A percentile compares a stretch with the other conserved stretches of the same genome.
Evolutionary conservation across 2,329 filamentous ascomycete species (phyloP).

Genomic region (Sclerotinia nivalis): DNA sequence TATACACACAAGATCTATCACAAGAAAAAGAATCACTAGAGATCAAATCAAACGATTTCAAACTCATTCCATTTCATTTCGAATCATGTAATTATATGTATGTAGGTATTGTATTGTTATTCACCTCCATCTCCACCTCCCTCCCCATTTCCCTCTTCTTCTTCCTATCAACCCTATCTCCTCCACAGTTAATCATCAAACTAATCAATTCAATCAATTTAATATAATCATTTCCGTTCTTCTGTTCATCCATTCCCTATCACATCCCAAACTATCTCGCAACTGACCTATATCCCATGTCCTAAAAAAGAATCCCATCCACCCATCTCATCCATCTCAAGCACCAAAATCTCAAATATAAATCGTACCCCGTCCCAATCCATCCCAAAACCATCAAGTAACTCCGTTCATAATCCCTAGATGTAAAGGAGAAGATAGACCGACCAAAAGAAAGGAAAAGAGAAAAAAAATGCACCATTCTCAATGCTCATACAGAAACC

Average conservation of each 20-base stretch:
- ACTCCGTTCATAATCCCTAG: constrained; percentile 3
- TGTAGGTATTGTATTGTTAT: not conserved
- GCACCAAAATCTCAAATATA: not conserved
- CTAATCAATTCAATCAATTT: constrained; percentile 1
- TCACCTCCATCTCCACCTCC: not conserved
- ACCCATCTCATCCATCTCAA: not conserved
- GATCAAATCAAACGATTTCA: not conserved
- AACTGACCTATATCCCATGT: too few relatives aligned
- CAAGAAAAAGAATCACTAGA: too few relatives aligned
- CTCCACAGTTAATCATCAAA: not conserved
- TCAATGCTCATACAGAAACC: constrained; percentile 14
- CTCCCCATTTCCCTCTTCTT: too few relatives aligned
- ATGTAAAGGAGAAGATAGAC: constrained; percentile 1
- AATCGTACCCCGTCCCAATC: not conserved
- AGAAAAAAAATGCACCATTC: not conserved
- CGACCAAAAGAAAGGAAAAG: not conserved
- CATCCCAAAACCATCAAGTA: not conserved
- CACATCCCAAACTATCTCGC: not conserved
- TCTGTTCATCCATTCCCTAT: not conserved
- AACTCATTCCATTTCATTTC: not conserved
- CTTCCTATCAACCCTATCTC: too few relatives aligned
- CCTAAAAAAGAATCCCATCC: not conserved
- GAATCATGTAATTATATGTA: constrained; percentile 3
- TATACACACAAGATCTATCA: too few relatives aligned
- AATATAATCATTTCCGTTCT: not conserved